Evolutionary conservation across 208 protist genomes (phyloP), one percentile per base, ranked within the genome.

Genomic region (Leishmania martiniquensis): DNA sequence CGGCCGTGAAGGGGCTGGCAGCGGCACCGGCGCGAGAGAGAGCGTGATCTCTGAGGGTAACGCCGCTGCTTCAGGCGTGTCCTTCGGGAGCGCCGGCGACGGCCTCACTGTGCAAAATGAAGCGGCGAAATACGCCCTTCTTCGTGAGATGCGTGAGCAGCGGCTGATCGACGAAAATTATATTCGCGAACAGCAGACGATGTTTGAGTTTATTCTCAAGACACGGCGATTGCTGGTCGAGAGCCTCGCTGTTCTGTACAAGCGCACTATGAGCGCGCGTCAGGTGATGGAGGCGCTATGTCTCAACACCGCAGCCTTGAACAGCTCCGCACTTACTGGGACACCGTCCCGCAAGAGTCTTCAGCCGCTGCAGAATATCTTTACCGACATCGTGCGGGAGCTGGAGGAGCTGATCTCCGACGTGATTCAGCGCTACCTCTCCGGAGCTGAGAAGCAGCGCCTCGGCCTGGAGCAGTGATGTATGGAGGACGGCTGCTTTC

Each of bases 171-270:
- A 93, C n/a, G 89, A 91, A 29, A 84, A 83, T 70, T 93, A 90
- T 59, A 62, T 93, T 9, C 86, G 86, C n/a, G 88, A 96, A 75
- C 78, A 94, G 68, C 86, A 86, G 69, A 78, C 76, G 6, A 84
- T 92, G 45, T 95, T 96, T 77, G 93, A 96, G 78, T 96, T 96
- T 72, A 94, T 96, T 75, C 83, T 96, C 54, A 86, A 87, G 63
- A 96, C 93, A 60, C 87, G 93, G 4, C 82, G 86, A 2, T 73
- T 85, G 29, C 83, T 96, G 0, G 90, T 92, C n/a, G 89, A 95
- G 71, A 84, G 87, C 66, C 72, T 96, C 5, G 87, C 77, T 47
- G 25, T 92, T 63, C 82, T 96, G 63, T 70, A 87, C 15, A 86
- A 87, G 76, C 83, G 90, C 6, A 89, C 85, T 20, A 69, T 83